Conservation (phyloP, 139 green algal genomes). For the Asterochloris erici region DNA sequence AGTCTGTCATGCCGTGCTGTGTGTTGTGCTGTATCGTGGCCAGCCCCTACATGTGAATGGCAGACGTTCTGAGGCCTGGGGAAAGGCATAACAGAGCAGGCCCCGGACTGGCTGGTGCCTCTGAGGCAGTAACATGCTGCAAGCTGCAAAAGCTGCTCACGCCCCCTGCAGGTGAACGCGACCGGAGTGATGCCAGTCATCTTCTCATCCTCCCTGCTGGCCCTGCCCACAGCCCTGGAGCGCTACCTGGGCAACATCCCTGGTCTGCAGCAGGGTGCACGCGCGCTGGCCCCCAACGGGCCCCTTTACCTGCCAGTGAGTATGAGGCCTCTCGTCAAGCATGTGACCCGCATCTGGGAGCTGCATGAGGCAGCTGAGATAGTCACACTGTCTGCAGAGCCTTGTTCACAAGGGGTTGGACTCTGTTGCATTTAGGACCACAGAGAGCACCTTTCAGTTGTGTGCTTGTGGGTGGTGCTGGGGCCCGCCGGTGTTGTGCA, state of each 20-base stretch:
- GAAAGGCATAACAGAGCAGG: background rate
- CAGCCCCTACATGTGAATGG: background rate
- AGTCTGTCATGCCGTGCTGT: background rate
- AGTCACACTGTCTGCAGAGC: too few relatives aligned
- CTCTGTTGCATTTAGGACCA: too few relatives aligned
- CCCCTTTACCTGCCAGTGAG: slow-evolving; percentile 72
- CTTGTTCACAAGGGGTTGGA: too few relatives aligned
- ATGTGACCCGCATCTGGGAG: too few relatives aligned
- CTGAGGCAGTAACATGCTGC: too few relatives aligned
- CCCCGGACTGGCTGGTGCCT: background rate
- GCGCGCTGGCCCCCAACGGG: slow-evolving; percentile 70
- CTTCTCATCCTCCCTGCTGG: slow-evolving; percentile 92
- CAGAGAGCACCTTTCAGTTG: too few relatives aligned
- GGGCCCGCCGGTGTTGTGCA: too few relatives aligned
- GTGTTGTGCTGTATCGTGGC: background rate
- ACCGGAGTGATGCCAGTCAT: slow-evolving; percentile 99
- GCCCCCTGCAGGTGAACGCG: slow-evolving; percentile 66
- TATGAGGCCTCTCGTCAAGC: too few relatives aligned
- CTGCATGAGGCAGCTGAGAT: too few relatives aligned
- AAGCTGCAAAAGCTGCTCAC: too few relatives aligned
- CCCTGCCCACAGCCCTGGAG: slow-evolving; percentile 77
- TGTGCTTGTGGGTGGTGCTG: too few relatives aligned
- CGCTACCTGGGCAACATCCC: slow-evolving; percentile 65
- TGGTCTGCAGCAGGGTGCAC: slow-evolving; percentile 36
- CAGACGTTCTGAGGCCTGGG: background rate